Conservation (phyloP, 2,329 filamentous ascomycete species). For the Annulohypoxylon truncatum region DNA sequence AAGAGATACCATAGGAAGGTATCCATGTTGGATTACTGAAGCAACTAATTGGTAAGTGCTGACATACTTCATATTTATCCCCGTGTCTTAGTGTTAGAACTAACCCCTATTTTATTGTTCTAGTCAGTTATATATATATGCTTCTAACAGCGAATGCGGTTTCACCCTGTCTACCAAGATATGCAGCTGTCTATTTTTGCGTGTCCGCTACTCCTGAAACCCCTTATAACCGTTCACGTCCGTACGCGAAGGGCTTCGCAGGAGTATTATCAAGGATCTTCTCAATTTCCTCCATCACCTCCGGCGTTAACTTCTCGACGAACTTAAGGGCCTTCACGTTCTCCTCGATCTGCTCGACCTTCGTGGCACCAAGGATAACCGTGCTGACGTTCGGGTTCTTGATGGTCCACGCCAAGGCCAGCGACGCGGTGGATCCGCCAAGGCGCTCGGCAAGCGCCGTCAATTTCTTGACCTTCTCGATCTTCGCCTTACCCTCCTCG, state of each 20-base stretch:
- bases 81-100: not conserved
- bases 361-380: slow-evolving; percentile 65
- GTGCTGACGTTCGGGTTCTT: slow-evolving; percentile 66
- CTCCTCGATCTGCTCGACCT: slow-evolving; percentile 63
- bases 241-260: slow-evolving; percentile 24
- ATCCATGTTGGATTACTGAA: too few relatives aligned
- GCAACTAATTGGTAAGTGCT: too few relatives aligned
- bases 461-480: slow-evolving; percentile 58
- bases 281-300: slow-evolving; percentile 64
- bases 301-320: slow-evolving; percentile 60
- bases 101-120: not conserved
- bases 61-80: too few relatives aligned
- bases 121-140: not conserved
- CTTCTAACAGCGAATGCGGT: not conserved
- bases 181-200: not conserved
- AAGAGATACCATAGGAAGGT: too few relatives aligned
- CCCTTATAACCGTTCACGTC: slow-evolving; percentile 31
- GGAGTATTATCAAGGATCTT: slow-evolving; percentile 53
- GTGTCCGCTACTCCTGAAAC: not conserved
- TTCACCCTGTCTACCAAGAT: not conserved
- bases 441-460: slow-evolving; percentile 68
- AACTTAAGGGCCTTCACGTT: slow-evolving; percentile 61
- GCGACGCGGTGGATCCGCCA: slow-evolving; percentile 62
- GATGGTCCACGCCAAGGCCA: slow-evolving; percentile 65
- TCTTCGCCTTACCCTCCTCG: slow-evolving; percentile 65